A percentile compares a stretch with the other conserved stretches of the same genome.
Evolutionary conservation across 2,329 filamentous ascomycete genomes (phyloP).

Genomic region (Aspergillus versicolor): DNA sequence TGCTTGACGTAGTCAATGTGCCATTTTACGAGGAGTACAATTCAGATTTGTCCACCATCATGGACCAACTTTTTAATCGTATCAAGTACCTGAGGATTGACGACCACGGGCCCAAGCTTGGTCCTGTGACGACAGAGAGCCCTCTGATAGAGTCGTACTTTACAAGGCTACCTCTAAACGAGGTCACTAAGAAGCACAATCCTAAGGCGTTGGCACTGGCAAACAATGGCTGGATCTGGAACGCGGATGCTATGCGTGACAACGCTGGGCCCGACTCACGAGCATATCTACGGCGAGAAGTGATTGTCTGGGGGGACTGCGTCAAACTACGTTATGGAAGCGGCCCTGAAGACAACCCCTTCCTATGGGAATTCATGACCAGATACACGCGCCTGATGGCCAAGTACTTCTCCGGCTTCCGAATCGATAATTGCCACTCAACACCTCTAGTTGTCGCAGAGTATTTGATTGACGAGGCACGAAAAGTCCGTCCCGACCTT

Average conservation of each 20-base stretch:
- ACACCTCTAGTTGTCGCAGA: constrained; percentile 93
- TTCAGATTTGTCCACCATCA: constrained; percentile 73
- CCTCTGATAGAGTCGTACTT: constrained; percentile 95
- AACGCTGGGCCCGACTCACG: constrained; percentile 86
- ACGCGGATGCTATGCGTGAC: constrained; percentile 88
- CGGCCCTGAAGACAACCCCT: constrained; percentile 80
- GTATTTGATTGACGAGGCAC: constrained; percentile 91
- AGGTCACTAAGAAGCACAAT: constrained; percentile 72
- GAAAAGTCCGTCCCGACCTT: constrained; percentile 79
- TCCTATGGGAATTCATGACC: constrained; percentile 93
- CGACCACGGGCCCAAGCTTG: constrained; percentile 81
- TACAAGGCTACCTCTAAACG: constrained; percentile 78
- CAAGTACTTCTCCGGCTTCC: constrained; percentile 91
- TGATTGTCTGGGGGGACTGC: constrained; percentile 98
- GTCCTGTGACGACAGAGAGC: constrained; percentile 71
- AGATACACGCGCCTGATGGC: constrained; percentile 89
- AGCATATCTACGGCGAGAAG: constrained; percentile 92
- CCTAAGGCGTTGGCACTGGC: constrained; percentile 76
- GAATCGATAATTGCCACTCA: constrained; percentile 97
- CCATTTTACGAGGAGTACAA: constrained; percentile 93
- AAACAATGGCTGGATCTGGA: constrained; percentile 99
- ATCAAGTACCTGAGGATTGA: constrained; percentile 96
- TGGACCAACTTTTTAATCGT: constrained; percentile 89
- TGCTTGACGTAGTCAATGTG: constrained; percentile 83
- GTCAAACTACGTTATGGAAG: constrained; percentile 92